Percentiles rank a stretch among this genome's conserved stretches.
phyloP scores from a whole-genome alignment of 108 stramenopile species.

The Pseudonitzschia delicatissima region DNA sequence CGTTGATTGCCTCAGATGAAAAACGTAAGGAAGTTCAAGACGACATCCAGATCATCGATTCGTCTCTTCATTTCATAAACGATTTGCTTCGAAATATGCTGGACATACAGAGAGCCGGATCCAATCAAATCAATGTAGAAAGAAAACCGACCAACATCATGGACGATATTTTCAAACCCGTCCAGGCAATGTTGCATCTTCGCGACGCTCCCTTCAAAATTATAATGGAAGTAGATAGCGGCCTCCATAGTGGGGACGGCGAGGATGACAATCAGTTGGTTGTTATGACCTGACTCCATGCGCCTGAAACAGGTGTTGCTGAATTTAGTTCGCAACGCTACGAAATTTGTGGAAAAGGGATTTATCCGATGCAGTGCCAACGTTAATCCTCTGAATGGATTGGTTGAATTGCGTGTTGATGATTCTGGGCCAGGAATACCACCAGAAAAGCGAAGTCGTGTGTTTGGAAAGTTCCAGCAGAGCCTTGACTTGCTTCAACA shows the following conservation, averaged over 20 bases:
- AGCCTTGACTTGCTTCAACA: constrained; percentile 37
- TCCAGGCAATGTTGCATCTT: constrained; percentile 23
- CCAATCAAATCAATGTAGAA: constrained; percentile 25
- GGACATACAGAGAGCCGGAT: constrained; percentile 37
- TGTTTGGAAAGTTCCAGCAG: constrained; percentile 43
- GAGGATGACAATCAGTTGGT: constrained; percentile 9
- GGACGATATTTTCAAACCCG: constrained; percentile 35
- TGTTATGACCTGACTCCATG: constrained; percentile 27
- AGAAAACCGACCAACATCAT: constrained; percentile 24
- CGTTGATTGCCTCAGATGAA: constrained; percentile 4
- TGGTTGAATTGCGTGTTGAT: constrained; percentile 29
- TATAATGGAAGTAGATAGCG: constrained; percentile 14
- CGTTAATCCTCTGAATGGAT: background rate
- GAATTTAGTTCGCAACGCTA: constrained; percentile 31
- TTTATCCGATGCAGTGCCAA: constrained; percentile 25
- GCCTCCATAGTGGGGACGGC: background rate
- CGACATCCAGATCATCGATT: constrained; percentile 28
- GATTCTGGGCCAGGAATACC: constrained; percentile 46
- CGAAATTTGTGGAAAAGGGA: constrained; percentile 35
- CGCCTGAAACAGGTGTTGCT: constrained; percentile 40
- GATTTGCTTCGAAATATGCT: constrained; percentile 39
- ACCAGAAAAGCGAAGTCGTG: constrained; percentile 22
- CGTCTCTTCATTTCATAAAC: constrained; percentile 38
- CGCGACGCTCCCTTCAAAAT: constrained; percentile 19
- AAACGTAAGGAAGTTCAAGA: constrained; percentile 13